phyloP scores from a whole-genome alignment of 2,329 filamentous ascomycete species.

The Hypoxylon sp. region DNA sequence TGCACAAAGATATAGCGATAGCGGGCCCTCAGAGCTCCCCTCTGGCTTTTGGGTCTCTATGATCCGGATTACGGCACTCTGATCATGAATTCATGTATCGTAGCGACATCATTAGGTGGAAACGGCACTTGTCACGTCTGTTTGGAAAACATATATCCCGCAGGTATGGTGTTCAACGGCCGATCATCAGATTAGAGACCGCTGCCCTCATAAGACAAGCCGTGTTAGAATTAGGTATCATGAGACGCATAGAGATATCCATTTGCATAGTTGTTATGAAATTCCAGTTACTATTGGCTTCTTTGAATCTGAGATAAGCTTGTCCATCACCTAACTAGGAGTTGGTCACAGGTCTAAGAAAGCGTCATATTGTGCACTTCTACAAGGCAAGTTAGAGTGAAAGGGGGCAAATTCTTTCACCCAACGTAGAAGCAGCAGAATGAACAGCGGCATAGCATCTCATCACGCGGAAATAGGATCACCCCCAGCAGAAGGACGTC shows the following conservation, averaged over 20 bases:
- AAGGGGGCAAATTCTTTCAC: too few relatives aligned
- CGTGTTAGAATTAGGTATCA: neutral
- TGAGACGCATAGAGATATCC: neutral
- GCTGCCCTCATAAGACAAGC: neutral
- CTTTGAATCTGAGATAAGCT: neutral
- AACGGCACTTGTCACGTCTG: neutral
- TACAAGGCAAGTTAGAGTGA: neutral
- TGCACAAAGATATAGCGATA: neutral
- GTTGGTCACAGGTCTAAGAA: neutral
- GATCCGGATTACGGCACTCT: neutral
- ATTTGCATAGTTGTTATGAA: neutral
- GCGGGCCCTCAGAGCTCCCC: neutral
- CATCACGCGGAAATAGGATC: slow-evolving; percentile 2
- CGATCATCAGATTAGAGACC: neutral
- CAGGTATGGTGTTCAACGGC: neutral
- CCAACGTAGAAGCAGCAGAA: too few relatives aligned
- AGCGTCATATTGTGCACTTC: neutral
- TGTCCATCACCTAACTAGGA: neutral
- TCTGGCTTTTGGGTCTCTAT: neutral
- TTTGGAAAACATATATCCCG: neutral
- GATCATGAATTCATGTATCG: neutral
- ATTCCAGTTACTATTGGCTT: neutral
- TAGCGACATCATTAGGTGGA: neutral
- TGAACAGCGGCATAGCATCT: too few relatives aligned
- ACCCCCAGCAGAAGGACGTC: neutral